Base-by-base conservation (phyloP, 139 green algal genomes). In the Chlamydomonas sphaeroides region DNA sequence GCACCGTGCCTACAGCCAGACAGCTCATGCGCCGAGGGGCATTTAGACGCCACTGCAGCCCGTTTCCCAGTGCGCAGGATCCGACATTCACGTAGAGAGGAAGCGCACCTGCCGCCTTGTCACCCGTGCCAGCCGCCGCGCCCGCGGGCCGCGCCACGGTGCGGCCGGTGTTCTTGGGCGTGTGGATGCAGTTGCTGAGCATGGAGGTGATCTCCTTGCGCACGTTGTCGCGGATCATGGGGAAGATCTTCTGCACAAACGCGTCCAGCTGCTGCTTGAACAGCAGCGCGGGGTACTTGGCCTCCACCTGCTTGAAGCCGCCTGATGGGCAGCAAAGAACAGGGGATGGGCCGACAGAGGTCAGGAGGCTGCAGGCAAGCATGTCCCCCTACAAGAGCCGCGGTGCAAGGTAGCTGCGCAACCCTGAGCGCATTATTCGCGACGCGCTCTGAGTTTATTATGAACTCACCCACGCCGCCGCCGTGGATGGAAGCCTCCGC, bases 261-360 rank as follows among this genome's bases (percentile, higher is more conserved):
- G 95, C 96, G 75, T 98, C 95, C 71, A 99, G 94, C 94, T 99
- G 96, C 94, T 99, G 97, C 94, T 99, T 99, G 92, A 99, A 99
- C 74, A 99, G 91, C 89, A 99, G 93, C 11, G 97, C 97, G 1
- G 97, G 97, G 92, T 99, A 99, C 91, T 99, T 99, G 84, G 97
- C 96, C 88, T 99, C 96, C 63, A 99, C 95, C 85, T 97, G 93
- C 63, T 89, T 84, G 89, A 91, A 94, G 41, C 88, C 90, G 68
- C 82, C 84, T 92, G 88, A 23, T 45, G 14, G 65, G 11, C 45
- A 53, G 45, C n/a, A n/a, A n/a, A n/a, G n/a, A n/a, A n/a, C n/a
- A n/a, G n/a, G n/a, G n/a, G n/a, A n/a, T n/a, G 45, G 30, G 20
- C 28, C 14, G n/a, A 21, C 57, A 30, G 57, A 33, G n/a, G n/a